These are phyloP conservation scores for Aegilops longissima DNA, from an alignment of 176 grass and related monocot genomes.

Conservation along the genomic window DNA sequence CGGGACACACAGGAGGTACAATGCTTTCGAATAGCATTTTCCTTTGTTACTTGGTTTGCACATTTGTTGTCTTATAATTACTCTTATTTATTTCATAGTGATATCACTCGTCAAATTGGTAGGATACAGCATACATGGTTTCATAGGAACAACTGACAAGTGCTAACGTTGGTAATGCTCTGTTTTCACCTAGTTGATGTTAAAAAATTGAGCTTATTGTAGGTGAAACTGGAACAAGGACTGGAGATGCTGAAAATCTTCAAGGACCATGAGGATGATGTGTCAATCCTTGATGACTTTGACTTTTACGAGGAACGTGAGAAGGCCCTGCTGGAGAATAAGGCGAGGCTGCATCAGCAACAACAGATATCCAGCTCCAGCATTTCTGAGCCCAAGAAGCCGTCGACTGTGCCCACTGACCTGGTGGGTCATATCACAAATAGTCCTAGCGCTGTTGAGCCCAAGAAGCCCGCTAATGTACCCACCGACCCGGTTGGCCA, in stretches of 20 bases:
- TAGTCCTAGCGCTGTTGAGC: conserved; percentile 37
- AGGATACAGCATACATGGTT: background rate
- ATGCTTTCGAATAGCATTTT: background rate
- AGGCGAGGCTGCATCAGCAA: conserved; percentile 49
- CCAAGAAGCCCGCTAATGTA: conserved; percentile 33
- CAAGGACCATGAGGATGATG: conserved; percentile 54
- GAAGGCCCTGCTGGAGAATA: conserved; percentile 64
- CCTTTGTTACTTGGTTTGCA: background rate
- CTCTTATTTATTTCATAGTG: background rate
- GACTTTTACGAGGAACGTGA: conserved; percentile 72
- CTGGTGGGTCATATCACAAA: conserved; percentile 48
- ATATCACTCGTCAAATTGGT: background rate
- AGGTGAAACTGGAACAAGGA: conserved; percentile 83
- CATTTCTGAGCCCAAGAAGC: conserved; percentile 43
- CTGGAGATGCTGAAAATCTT: conserved; percentile 73
- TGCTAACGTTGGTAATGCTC: background rate
- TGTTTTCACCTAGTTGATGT: background rate
- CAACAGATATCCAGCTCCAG: conserved; percentile 34
- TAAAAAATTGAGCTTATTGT: background rate
- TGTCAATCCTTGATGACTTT: conserved; percentile 74
- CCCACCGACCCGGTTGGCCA: conserved; percentile 41
- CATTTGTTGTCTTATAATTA: background rate
- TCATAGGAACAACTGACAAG: background rate
- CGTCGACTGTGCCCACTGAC: conserved; percentile 23
- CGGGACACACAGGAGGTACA: conserved; percentile 78